A percentile compares a stretch with the other conserved stretches of the same genome.
Evolutionary conservation across 148 eudicot species (phyloP).

Genomic region (Persicaria tinctoria): DNA sequence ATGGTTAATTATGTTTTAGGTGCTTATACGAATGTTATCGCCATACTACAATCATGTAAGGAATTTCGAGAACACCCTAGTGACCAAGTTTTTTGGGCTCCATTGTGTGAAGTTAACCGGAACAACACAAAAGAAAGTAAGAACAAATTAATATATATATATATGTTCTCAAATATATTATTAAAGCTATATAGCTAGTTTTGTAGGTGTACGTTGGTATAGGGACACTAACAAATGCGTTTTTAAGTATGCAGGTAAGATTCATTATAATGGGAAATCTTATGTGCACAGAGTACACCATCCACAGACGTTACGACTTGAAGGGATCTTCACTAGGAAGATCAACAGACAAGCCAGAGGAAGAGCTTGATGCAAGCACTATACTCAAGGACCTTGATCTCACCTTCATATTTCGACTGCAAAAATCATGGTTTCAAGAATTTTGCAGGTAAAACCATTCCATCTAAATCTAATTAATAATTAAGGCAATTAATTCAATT

Average conservation of each 20-base stretch:
- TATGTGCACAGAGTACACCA: constrained; percentile 29
- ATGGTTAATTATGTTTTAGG: constrained; percentile 8
- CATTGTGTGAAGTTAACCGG: constrained; percentile 14
- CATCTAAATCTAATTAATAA: no score
- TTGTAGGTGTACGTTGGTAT: neutral
- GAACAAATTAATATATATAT: no score
- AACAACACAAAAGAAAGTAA: constrained; percentile 10
- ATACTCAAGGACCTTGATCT: constrained; percentile 41
- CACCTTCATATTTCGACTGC: constrained; percentile 31
- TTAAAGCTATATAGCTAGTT: no score
- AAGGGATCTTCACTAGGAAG: constrained; percentile 45
- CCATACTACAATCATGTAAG: constrained; percentile 12
- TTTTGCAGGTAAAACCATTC: constrained; percentile 23
- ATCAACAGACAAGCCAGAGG: constrained; percentile 30
- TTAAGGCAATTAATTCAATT: no score
- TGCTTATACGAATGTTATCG: constrained; percentile 17
- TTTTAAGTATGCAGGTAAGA: constrained; percentile 24
- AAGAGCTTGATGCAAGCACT: constrained; percentile 34
- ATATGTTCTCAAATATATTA: no score
- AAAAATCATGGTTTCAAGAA: constrained; percentile 30
- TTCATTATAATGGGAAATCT: constrained; percentile 42
- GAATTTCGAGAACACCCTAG: constrained; percentile 9
- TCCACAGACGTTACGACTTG: constrained; percentile 38
- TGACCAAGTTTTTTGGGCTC: constrained; percentile 14
- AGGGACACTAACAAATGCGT: neutral